Percentiles rank a stretch among this genome's conserved stretches.
phyloP scores from a whole-genome alignment of 306 rosid species.

The Vigna angularis region DNA sequence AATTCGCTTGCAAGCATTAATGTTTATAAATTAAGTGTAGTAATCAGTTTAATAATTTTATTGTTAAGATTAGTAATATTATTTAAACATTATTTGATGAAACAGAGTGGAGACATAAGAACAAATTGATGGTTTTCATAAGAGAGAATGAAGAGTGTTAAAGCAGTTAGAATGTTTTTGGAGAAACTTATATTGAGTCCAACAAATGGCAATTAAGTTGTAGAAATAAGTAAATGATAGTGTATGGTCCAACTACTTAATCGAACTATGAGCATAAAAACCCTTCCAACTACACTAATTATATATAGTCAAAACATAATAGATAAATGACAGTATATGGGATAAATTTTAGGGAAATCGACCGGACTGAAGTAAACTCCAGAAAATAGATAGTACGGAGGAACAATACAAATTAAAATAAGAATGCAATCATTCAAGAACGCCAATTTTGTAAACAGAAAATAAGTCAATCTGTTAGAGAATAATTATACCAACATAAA shows the following conservation, averaged over 20 bases:
- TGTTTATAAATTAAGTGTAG: too few relatives aligned
- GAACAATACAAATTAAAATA: constrained; percentile 18
- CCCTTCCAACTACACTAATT: not conserved
- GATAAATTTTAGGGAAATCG: constrained; percentile 24
- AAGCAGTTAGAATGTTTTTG: constrained; percentile 33
- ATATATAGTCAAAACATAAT: too few relatives aligned
- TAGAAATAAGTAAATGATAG: constrained; percentile 10
- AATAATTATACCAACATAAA: too few relatives aligned
- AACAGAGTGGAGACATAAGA: too few relatives aligned
- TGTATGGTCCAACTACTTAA: constrained; percentile 51
- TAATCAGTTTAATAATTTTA: too few relatives aligned
- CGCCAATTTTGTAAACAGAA: constrained; percentile 14
- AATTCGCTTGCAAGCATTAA: too few relatives aligned
- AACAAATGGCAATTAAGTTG: constrained; percentile 38
- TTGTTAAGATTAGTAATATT: too few relatives aligned
- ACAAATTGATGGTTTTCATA: too few relatives aligned
- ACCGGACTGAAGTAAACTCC: not conserved
- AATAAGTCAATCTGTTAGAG: not conserved
- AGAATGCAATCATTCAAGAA: constrained; percentile 9
- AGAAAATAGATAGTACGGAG: constrained; percentile 1
- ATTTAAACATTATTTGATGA: too few relatives aligned
- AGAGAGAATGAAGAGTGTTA: not conserved
- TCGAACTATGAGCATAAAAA: constrained; percentile 33
- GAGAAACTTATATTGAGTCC: not conserved
- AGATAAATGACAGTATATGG: not conserved